Base-by-base conservation (phyloP, 2,329 filamentous ascomycete species). In the Colletotrichum sublineola region DNA sequence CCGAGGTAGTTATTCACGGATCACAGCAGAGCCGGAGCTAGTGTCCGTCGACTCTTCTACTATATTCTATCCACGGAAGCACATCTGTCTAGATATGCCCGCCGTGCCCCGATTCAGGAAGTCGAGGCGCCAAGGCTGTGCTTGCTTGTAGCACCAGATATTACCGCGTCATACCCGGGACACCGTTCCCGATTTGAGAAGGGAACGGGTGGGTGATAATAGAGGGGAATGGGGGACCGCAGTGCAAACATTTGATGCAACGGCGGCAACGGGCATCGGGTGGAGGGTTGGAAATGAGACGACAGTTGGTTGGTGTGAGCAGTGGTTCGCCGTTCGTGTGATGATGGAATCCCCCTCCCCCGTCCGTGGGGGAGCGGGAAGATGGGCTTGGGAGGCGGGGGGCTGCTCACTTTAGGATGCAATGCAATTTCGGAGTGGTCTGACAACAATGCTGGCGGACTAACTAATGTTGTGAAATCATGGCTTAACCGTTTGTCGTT, bases 121-220 rank as follows among this genome's bases (percentile, higher is more conserved):
- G 8, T 52, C 36, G 33, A 38, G 8, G 2, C 8, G 15, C 2
- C 36, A 18, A 57, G 46, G n/a, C 60, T 18, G 46, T 20, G 33
- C n/a, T 52, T 38, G 18, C 14, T 6, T 6, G 46, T 40, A 24
- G 5, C 6, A 31, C 24, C 46, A 24, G 57, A 63, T 38, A 20
- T 44, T 44, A 38, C 38, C 50, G 44, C 64, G 58, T 71, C 65
- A 65, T 52, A 67, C 36, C 55, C 55, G 33, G 33, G 15, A 33
- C 44, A 31, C 38, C 58, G 36, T 24, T 38, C 6, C 42, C 15
- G 44, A 20, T 15, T 42, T 5, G 42, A 1, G 24, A 24, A 24
- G 24, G 24, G 24, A 24, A 24, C 24, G 24, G 24, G 24, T 24
- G 24, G 24, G 24, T 24, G 24, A 24, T 24, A 24, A 24, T 24